Evolutionary conservation across 495 filamentous ascomycete genomes (phyloP).

Genomic region (Jackrogersella minutella): DNA sequence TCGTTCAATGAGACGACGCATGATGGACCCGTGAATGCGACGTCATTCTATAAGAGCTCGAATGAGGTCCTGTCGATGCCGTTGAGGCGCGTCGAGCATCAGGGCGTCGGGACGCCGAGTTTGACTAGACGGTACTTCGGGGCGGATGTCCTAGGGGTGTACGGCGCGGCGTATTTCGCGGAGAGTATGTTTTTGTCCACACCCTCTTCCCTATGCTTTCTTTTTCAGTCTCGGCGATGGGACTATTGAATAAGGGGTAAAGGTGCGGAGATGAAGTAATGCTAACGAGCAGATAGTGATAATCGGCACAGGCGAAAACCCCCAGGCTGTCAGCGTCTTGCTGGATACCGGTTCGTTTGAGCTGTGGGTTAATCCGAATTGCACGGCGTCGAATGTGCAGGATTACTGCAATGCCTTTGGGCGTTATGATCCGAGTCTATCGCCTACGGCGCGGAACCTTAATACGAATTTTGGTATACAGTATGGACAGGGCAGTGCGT

Average conservation of each 20-base stretch:
- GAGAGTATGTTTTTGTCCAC: slow-evolving; percentile 34
- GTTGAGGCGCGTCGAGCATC: slow-evolving; percentile 30
- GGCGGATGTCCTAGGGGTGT: slow-evolving; percentile 38
- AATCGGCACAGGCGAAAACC: slow-evolving; percentile 36
- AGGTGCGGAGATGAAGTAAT: neutral
- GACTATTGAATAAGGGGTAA: neutral
- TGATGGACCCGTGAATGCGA: neutral
- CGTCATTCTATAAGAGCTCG: slow-evolving; percentile 11
- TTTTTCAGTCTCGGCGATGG: neutral
- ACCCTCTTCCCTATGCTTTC: neutral
- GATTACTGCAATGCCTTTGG: slow-evolving; percentile 42
- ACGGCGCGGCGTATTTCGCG: slow-evolving; percentile 44
- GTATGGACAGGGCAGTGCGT: slow-evolving; percentile 46
- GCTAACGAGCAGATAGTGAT: slow-evolving; percentile 30
- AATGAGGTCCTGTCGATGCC: slow-evolving; percentile 34
- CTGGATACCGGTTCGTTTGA: slow-evolving; percentile 58
- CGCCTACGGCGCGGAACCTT: slow-evolving; percentile 42
- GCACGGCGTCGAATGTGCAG: slow-evolving; percentile 37
- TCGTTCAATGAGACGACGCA: slow-evolving; percentile 6
- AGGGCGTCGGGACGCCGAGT: slow-evolving; percentile 40
- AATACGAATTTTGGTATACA: slow-evolving; percentile 37
- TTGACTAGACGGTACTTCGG: slow-evolving; percentile 36
- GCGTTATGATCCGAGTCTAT: slow-evolving; percentile 46
- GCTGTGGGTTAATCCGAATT: slow-evolving; percentile 56
- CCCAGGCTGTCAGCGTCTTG: slow-evolving; percentile 50